A percentile compares a stretch with the other conserved stretches of the same genome.
Evolutionary conservation across 2,329 filamentous ascomycete genomes (phyloP).

Genomic region (Akanthomyces dipterigenus): DNA sequence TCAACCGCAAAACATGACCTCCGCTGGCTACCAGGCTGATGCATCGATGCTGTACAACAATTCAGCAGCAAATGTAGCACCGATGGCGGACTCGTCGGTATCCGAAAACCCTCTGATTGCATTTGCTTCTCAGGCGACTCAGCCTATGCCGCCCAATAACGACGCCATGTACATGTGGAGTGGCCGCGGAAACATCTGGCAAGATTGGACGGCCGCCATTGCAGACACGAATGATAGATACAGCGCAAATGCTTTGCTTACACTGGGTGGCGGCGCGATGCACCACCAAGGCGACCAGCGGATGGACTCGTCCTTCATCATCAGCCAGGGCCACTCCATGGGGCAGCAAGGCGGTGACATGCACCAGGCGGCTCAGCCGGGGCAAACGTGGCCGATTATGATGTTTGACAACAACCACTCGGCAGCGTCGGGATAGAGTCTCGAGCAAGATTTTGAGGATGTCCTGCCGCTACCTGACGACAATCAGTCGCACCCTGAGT

Average conservation of each 20-base stretch:
- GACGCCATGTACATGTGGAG: slow-evolving; percentile 28
- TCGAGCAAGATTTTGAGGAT: background rate
- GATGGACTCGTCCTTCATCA: slow-evolving; percentile 6
- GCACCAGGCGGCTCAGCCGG: background rate
- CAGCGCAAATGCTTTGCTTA: slow-evolving; percentile 42
- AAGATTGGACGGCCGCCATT: slow-evolving; percentile 48
- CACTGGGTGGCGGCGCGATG: slow-evolving; percentile 31
- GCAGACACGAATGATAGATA: slow-evolving; percentile 43
- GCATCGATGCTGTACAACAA: slow-evolving; percentile 24
- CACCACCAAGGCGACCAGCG: background rate
- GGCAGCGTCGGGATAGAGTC: background rate
- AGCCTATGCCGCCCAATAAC: slow-evolving; percentile 24
- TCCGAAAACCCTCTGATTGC: slow-evolving; percentile 31
- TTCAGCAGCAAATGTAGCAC: slow-evolving; percentile 16
- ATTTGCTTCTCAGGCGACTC: slow-evolving; percentile 33
- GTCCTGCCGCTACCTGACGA: background rate
- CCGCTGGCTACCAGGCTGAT: slow-evolving; percentile 20
- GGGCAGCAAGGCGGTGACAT: background rate
- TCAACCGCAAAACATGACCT: slow-evolving; percentile 17
- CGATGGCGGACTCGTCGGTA: slow-evolving; percentile 19
- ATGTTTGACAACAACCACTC: slow-evolving; percentile 9
- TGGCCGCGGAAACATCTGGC: slow-evolving; percentile 40
- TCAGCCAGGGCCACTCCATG: background rate
- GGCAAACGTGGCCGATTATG: slow-evolving; percentile 8
- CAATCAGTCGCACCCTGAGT: background rate